Percentiles rank a stretch among this genome's conserved stretches.
These are phyloP conservation scores for Sclerotinia nivalis DNA, from an alignment of 2,329 filamentous ascomycete species.

Conservation along the genomic window DNA sequence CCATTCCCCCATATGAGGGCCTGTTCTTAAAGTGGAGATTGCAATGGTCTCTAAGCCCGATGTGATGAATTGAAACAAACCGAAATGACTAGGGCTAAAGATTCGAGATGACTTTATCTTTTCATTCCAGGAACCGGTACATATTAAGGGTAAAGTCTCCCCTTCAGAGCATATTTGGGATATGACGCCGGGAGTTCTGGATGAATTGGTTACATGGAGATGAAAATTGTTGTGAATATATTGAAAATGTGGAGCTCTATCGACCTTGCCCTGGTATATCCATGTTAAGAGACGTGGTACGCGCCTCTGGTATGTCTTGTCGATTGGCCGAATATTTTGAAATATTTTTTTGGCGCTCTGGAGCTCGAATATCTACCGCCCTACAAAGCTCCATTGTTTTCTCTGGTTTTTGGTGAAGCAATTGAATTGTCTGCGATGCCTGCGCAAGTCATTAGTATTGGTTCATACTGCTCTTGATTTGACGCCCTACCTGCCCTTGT, in stretches of 20 bases:
- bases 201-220: constrained; percentile 22
- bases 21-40: constrained; percentile 14
- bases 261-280: background rate
- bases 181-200: constrained; percentile 10
- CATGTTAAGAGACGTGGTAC: background rate
- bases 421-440: background rate
- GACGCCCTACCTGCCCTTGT: background rate
- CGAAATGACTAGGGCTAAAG: background rate
- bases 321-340: background rate
- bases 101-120: constrained; percentile 14
- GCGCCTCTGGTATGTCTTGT: background rate
- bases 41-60: background rate
- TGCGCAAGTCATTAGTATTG: background rate
- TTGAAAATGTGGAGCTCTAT: constrained; percentile 16
- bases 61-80: constrained; percentile 2
- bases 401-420: background rate
- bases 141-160: background rate
- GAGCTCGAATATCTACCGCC: background rate
- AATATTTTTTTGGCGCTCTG: background rate
- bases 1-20: background rate
- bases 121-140: background rate
- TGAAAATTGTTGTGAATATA: constrained; percentile 20
- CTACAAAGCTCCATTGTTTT: background rate
- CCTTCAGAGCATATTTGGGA: background rate
- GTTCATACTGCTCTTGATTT: background rate